These are phyloP conservation scores for Zizania latifolia DNA, from an alignment of 176 grass and related monocot genomes.

Conservation along the genomic window DNA sequence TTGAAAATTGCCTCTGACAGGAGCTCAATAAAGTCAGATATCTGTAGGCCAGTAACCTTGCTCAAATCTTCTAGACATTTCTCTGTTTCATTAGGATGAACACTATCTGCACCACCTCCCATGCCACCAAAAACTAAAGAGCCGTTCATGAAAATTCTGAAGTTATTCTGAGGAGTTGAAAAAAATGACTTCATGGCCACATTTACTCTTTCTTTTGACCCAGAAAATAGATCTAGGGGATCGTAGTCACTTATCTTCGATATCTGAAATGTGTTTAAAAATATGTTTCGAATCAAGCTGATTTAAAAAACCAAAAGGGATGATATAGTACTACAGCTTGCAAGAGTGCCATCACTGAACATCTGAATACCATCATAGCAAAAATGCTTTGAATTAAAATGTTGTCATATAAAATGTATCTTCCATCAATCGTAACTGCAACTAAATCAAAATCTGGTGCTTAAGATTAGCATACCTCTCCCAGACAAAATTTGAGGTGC, in stretches of 20 bases:
- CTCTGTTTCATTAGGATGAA: slow-evolving; percentile 34
- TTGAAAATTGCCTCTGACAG: slow-evolving; percentile 55
- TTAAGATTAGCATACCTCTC: slow-evolving; percentile 43
- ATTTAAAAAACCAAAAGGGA: slow-evolving; percentile 7
- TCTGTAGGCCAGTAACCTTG: slow-evolving; percentile 44
- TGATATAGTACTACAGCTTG: background rate
- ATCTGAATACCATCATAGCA: no score
- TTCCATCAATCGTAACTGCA: slow-evolving; percentile 3
- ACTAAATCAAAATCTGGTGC: background rate
- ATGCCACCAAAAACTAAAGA: slow-evolving; percentile 73
- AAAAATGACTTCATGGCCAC: slow-evolving; percentile 65
- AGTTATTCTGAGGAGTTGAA: slow-evolving; percentile 77
- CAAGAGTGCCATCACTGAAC: slow-evolving; percentile 9
- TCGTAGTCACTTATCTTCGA: slow-evolving; percentile 61
- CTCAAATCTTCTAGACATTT: slow-evolving; percentile 49
- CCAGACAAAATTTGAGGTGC: slow-evolving; percentile 66
- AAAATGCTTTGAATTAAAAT: no score
- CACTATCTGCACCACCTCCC: slow-evolving; percentile 49
- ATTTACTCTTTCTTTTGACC: slow-evolving; percentile 76
- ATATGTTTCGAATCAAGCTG: slow-evolving; percentile 16
- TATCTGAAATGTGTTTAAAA: slow-evolving; percentile 63
- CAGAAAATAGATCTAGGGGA: slow-evolving; percentile 87
- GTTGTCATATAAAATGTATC: no score
- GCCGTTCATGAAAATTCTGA: slow-evolving; percentile 78
- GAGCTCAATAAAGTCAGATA: slow-evolving; percentile 58